phyloP scores from a whole-genome alignment of 1,139 yeast genomes.

The Blastobotrys petasosporus region DNA sequence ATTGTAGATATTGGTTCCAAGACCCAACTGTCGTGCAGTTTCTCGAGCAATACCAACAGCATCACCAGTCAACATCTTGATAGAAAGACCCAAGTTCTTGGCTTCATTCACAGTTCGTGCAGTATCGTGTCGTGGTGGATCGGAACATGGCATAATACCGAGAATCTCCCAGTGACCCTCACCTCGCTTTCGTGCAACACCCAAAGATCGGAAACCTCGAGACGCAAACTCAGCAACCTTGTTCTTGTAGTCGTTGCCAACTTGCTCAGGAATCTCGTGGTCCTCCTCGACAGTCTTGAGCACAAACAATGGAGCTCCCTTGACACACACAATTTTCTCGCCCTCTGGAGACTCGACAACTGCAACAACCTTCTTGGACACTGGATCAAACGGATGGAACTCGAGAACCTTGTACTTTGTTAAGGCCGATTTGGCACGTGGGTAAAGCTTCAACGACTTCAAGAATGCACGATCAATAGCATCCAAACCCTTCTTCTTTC shows the following conservation, averaged over 20 bases:
- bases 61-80: constrained; percentile 71
- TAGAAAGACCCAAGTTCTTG: constrained; percentile 57
- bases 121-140: constrained; percentile 72
- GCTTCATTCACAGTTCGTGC: constrained; percentile 64
- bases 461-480: constrained; percentile 97
- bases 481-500: constrained; percentile 98
- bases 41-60: constrained; percentile 73
- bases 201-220: constrained; percentile 69
- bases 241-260: constrained; percentile 60
- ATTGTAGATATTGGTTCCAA: constrained; percentile 66
- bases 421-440: constrained; percentile 52
- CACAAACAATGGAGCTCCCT: constrained; percentile 70
- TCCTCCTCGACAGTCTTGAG: constrained; percentile 65
- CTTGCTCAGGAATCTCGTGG: constrained; percentile 59
- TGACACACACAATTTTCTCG: constrained; percentile 60
- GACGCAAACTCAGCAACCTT: constrained; percentile 68
- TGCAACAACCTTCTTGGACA: constrained; percentile 65
- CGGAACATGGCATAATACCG: constrained; percentile 71
- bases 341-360: constrained; percentile 64
- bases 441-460: constrained; percentile 65
- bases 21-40: constrained; percentile 64
- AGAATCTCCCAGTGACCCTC: constrained; percentile 68
- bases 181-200: constrained; percentile 69
- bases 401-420: constrained; percentile 61
- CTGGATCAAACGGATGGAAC: constrained; percentile 70